phyloP scores from a whole-genome alignment of 805 yeast species.

The Ogataea haglerorum region DNA sequence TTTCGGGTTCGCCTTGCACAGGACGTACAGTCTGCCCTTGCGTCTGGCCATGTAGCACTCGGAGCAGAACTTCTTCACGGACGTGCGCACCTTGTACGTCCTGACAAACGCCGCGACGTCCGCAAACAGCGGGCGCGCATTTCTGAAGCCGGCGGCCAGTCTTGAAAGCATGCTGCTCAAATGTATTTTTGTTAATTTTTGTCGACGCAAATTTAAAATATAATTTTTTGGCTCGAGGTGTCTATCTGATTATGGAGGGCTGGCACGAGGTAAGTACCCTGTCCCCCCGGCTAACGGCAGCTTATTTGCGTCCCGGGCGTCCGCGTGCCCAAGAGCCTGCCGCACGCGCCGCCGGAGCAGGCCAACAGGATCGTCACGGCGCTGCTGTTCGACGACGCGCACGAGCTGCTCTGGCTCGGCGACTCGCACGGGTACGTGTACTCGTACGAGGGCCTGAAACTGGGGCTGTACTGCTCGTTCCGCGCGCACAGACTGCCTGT shows the following conservation, averaged over 20 bases:
- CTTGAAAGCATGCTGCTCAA: constrained; percentile 23
- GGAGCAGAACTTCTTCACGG: constrained; percentile 89
- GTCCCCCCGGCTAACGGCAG: constrained; percentile 18
- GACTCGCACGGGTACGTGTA: constrained; percentile 55
- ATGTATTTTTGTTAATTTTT: neutral
- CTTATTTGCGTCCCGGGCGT: constrained; percentile 32
- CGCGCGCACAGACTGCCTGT: constrained; percentile 50
- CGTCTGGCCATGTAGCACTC: constrained; percentile 92
- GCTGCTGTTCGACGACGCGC: constrained; percentile 61
- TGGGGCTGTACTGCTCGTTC: constrained; percentile 57
- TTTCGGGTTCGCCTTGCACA: constrained; percentile 88
- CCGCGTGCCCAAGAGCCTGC: constrained; percentile 24
- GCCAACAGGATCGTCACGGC: constrained; percentile 27
- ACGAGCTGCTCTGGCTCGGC: constrained; percentile 84
- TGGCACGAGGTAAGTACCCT: constrained; percentile 45
- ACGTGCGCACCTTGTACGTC: constrained; percentile 86
- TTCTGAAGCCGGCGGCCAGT: constrained; percentile 27
- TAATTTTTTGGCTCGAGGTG: constrained; percentile 7
- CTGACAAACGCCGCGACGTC: constrained; percentile 37
- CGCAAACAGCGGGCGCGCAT: constrained; percentile 17
- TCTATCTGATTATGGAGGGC: constrained; percentile 39
- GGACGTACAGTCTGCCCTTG: constrained; percentile 90
- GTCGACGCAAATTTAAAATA: too few relatives aligned
- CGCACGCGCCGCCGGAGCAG: constrained; percentile 16
- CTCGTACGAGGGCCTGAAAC: constrained; percentile 42